These are phyloP conservation scores for Closterium sp. DNA, from an alignment of 139 green algal species.

Conservation along the genomic window DNA sequence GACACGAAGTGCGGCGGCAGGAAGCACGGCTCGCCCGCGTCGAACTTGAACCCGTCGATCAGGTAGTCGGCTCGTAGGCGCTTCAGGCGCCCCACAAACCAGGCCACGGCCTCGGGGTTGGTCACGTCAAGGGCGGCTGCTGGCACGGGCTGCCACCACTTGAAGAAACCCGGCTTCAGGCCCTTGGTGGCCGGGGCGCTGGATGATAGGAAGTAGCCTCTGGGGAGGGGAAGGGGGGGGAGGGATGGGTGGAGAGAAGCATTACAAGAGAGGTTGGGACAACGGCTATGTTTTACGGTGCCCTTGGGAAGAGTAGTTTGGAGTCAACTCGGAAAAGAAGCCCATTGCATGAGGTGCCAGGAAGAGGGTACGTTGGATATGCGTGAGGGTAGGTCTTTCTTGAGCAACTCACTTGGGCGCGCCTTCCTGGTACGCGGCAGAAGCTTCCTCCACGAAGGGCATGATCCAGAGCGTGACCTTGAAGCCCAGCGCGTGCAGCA, in stretches of 20 bases:
- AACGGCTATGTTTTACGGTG: neutral
- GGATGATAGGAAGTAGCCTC: conserved; percentile 64
- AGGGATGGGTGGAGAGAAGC: neutral
- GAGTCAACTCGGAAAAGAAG: no score
- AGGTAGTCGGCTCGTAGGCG: conserved; percentile 54
- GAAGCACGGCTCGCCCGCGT: conserved; percentile 73
- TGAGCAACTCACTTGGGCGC: conserved; percentile 31
- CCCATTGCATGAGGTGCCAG: no score
- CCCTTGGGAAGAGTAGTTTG: no score
- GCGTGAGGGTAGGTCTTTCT: no score
- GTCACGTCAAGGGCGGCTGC: conserved; percentile 68
- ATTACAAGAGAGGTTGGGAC: neutral
- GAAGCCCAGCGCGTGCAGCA: conserved; percentile 67
- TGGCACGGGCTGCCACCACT: conserved; percentile 53
- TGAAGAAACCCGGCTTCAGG: conserved; percentile 54
- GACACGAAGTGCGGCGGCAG: conserved; percentile 57
- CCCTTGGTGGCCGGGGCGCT: conserved; percentile 29
- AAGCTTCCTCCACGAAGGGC: conserved; percentile 66
- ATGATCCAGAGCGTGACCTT: conserved; percentile 72
- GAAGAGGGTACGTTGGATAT: no score
- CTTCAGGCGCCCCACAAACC: conserved; percentile 62
- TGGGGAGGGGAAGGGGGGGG: neutral
- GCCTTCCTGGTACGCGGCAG: conserved; percentile 63
- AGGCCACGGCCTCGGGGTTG: conserved; percentile 66
- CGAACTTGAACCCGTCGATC: conserved; percentile 75